Evolutionary conservation across 2,329 filamentous ascomycete species (phyloP).

Genomic region (Ophiocordyceps robertsii): DNA sequence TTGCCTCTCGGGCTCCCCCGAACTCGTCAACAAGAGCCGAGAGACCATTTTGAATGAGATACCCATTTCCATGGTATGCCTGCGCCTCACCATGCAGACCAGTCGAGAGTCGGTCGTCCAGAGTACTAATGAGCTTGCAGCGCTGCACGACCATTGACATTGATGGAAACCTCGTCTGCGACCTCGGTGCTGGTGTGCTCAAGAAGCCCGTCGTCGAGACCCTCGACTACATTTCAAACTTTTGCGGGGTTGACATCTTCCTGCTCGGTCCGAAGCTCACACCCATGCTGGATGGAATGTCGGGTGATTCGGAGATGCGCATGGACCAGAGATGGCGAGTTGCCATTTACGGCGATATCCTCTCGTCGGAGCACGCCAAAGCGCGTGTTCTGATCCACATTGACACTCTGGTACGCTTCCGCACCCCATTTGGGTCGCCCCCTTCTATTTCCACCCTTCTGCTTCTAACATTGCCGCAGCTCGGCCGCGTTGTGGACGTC

Average conservation of each 20-base stretch:
- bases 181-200: constrained; percentile 51
- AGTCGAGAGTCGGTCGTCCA: background rate
- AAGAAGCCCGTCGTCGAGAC: constrained; percentile 68
- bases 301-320: constrained; percentile 68
- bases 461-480: constrained; percentile 27
- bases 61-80: constrained; percentile 70
- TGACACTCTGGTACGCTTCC: constrained; percentile 61
- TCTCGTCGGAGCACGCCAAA: constrained; percentile 94
- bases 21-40: constrained; percentile 78
- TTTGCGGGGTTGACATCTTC: constrained; percentile 94
- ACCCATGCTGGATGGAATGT: constrained; percentile 60
- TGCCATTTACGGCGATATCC: constrained; percentile 87
- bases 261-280: constrained; percentile 80
- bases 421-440: background rate
- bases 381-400: constrained; percentile 94
- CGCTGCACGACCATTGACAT: constrained; percentile 89
- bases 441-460: background rate
- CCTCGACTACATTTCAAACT: constrained; percentile 73
- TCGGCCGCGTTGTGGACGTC: constrained; percentile 61
- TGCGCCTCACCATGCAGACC: background rate
- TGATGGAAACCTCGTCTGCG: constrained; percentile 79
- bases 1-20: constrained; percentile 76
- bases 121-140: constrained; percentile 18
- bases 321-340: constrained; percentile 85
- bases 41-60: constrained; percentile 85